Percentiles rank a stretch among this genome's conserved stretches.
Conservation (phyloP, 2,329 filamentous ascomycete genomes). For the Penicillium oxalicum region DNA sequence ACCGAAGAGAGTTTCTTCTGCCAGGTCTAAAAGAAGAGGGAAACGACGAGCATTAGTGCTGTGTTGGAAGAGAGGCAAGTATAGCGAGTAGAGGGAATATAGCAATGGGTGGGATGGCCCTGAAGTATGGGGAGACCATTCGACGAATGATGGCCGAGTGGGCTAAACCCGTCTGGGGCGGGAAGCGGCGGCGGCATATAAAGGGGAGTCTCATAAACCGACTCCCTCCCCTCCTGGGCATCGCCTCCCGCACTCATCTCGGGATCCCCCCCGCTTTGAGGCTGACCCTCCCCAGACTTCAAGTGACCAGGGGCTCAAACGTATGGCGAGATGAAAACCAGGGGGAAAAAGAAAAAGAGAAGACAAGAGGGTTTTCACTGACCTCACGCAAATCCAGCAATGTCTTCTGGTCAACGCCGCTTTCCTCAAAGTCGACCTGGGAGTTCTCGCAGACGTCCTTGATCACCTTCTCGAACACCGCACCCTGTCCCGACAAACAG, state of each 20-base stretch:
- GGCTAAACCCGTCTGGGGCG: constrained; percentile 21
- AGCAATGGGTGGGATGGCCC: too few relatives aligned
- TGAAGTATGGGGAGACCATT: not conserved
- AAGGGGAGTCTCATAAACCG: constrained; percentile 36
- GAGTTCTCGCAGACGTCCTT: constrained; percentile 87
- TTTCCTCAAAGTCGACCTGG: constrained; percentile 93
- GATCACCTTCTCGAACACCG: constrained; percentile 85
- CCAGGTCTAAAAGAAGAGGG: constrained; percentile 63
- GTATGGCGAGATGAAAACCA: constrained; percentile 7
- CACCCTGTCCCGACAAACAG: constrained; percentile 49
- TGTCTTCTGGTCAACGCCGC: constrained; percentile 80
- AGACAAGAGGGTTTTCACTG: constrained; percentile 38
- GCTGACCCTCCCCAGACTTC: constrained; percentile 32
- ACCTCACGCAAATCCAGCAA: constrained; percentile 84
- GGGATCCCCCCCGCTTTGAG: constrained; percentile 24
- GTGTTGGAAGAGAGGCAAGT: not conserved
- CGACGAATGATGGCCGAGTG: constrained; percentile 19
- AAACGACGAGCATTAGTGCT: not conserved
- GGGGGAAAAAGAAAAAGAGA: constrained; percentile 4
- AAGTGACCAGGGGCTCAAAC: constrained; percentile 9
- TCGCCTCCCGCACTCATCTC: constrained; percentile 31
- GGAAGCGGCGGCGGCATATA: constrained; percentile 34
- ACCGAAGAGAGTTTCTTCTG: constrained; percentile 82
- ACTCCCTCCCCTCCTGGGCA: constrained; percentile 33
- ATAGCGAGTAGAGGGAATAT: not conserved